Percentiles rank a stretch among this genome's conserved stretches.
These are phyloP conservation scores for Podaxis sp. DNA, from an alignment of 768 basidiomycete species.

Conservation along the genomic window DNA sequence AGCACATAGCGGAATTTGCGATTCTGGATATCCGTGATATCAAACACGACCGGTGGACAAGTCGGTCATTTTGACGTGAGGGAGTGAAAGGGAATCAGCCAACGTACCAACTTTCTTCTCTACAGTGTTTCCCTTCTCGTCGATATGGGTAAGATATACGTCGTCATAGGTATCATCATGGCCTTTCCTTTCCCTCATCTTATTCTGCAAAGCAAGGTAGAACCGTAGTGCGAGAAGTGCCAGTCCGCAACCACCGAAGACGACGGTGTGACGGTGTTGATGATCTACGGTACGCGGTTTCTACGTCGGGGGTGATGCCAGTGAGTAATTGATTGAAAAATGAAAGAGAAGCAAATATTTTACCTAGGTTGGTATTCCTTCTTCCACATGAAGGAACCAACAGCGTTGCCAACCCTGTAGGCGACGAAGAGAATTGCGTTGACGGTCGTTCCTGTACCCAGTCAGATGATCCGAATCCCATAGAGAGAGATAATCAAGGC, in stretches of 20 bases:
- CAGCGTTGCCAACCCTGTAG: conserved; percentile 76
- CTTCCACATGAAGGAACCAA: conserved; percentile 77
- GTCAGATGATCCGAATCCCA: background rate
- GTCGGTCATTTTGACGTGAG: background rate
- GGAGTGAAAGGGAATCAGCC: background rate
- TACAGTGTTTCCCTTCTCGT: conserved; percentile 44
- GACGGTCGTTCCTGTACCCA: conserved; percentile 54
- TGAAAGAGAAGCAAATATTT: conserved; percentile 8
- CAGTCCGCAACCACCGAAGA: conserved; percentile 49
- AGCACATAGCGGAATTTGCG: conserved; percentile 69
- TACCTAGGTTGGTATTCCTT: conserved; percentile 63
- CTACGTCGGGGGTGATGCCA: conserved; percentile 25
- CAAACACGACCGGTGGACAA: conserved; percentile 57
- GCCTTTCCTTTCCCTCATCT: conserved; percentile 46
- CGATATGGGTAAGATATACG: conserved; percentile 45
- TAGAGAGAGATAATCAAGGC: background rate
- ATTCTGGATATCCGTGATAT: conserved; percentile 72
- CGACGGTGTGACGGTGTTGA: conserved; percentile 65
- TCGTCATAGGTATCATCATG: conserved; percentile 56
- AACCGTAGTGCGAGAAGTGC: conserved; percentile 53
- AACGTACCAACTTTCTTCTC: conserved; percentile 55
- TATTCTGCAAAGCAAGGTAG: conserved; percentile 59
- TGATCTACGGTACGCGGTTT: conserved; percentile 71
- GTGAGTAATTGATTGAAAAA: background rate
- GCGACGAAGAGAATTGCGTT: conserved; percentile 71